Percentiles rank a stretch among this genome's conserved stretches.
Evolutionary conservation across 352 stramenopile species (phyloP).

Genomic region (Pythium graminicola): DNA sequence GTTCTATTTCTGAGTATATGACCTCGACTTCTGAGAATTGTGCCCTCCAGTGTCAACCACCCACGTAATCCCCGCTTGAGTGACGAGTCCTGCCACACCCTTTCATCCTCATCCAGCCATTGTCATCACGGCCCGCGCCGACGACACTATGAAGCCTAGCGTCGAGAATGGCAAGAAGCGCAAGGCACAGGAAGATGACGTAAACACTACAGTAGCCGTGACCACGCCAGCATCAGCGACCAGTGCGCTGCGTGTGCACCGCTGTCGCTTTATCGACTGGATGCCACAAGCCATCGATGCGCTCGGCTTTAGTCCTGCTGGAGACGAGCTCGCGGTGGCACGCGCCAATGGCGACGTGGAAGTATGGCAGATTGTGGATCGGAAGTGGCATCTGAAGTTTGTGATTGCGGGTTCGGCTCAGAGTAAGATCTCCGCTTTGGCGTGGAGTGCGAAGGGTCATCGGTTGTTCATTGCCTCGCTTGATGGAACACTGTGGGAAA

Average conservation of each 20-base stretch:
- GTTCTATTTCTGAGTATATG: constrained; percentile 10
- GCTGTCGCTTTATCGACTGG: constrained; percentile 82
- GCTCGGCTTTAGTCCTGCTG: constrained; percentile 47
- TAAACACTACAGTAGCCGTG: neutral
- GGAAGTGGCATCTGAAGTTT: constrained; percentile 69
- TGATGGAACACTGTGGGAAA: constrained; percentile 73
- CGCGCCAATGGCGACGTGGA: constrained; percentile 78
- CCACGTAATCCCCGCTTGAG: constrained; percentile 4
- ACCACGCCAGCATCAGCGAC: constrained; percentile 4
- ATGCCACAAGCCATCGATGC: constrained; percentile 67
- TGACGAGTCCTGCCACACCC: constrained; percentile 12
- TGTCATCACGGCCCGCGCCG: constrained; percentile 7
- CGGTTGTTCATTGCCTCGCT: constrained; percentile 67
- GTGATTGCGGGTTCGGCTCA: constrained; percentile 56
- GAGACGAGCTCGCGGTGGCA: constrained; percentile 63
- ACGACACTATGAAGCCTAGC: constrained; percentile 11
- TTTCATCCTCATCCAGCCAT: no score
- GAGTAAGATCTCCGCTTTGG: constrained; percentile 67
- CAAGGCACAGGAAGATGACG: constrained; percentile 23
- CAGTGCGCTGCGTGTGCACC: constrained; percentile 54
- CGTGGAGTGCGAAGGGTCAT: constrained; percentile 32
- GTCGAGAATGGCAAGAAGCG: constrained; percentile 44
- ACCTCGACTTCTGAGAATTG: neutral
- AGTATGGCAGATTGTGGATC: constrained; percentile 49
- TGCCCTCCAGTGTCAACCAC: constrained; percentile 5